Conservation (phyloP, 345 rosid species). For the Zanthoxylum bungeanum region DNA sequence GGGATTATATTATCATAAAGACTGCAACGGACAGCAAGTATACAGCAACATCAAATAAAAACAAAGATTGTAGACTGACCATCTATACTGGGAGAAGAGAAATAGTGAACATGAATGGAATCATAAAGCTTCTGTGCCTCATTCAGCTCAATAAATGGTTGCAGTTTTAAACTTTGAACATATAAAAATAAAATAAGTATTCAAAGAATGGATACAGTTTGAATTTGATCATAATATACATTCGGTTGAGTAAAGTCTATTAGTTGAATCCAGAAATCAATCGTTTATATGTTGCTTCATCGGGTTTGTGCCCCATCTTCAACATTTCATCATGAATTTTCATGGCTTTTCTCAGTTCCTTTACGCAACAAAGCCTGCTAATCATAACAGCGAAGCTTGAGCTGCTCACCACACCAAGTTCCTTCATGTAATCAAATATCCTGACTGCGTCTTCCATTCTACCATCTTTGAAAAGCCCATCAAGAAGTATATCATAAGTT, state of each 20-base stretch:
- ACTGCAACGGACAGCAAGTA: background rate
- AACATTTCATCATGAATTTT: constrained; percentile 69
- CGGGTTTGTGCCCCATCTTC: constrained; percentile 61
- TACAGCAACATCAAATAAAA: background rate
- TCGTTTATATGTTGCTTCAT: constrained; percentile 48
- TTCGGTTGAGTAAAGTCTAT: background rate
- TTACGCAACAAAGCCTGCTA: constrained; percentile 41
- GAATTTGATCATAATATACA: background rate
- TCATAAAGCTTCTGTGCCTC: background rate
- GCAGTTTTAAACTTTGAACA: background rate
- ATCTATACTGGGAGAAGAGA: background rate
- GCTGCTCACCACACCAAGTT: constrained; percentile 29
- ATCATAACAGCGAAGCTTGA: constrained; percentile 48
- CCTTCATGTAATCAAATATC: constrained; percentile 55
- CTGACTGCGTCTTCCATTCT: constrained; percentile 45
- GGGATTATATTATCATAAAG: background rate
- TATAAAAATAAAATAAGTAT: background rate
- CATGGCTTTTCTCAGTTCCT: constrained; percentile 71
- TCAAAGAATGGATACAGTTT: background rate
- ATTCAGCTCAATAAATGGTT: background rate
- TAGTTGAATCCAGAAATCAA: constrained; percentile 50
- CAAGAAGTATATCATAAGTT: constrained; percentile 49
- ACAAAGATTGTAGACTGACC: background rate
- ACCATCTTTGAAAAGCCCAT: constrained; percentile 33
- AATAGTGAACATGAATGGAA: background rate